Evolutionary conservation across 2,329 filamentous ascomycete species (phyloP), one percentile per base, ranked within the genome.

Genomic region (Neopestalotiopsis sp.): DNA sequence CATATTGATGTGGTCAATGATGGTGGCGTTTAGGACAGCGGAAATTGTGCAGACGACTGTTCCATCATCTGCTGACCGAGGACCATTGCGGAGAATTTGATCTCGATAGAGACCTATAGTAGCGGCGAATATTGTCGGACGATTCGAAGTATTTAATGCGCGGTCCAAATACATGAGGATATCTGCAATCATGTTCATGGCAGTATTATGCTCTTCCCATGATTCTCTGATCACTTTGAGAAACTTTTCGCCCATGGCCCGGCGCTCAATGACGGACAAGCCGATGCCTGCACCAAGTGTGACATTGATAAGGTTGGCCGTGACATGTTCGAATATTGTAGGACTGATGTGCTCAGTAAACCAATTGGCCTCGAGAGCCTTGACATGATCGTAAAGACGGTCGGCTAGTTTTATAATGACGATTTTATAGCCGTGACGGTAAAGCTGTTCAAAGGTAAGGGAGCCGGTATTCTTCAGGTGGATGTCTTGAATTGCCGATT

Each of bases 91-190:
- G 9, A 99, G 85, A 59, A 99, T 92, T 74, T 94, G 87, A 74
- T 98, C 94, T 49, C 95, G 90, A 79, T 97, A 99, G 1, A 98
- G 85, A 2, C 91, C 91, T 85, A 99, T 97, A 2, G 94, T 91
- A 10, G 92, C 89, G 14, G 91, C 89, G 77, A 95, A 98, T 67
- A 98, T 96, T 0, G 92, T 92, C 0, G 94, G 91, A 5, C 89
- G 87, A 70, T 90, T 88, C 71, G 97, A 94, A 45, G 90, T 85
- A 64, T 90, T 92, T 76, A 93, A 94, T 34, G 95, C 91, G 64
- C 94, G 92, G 78, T 99, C 95, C 86, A 99, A 94, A 77, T 98
- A 98, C 94, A 98, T 98, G 65, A 98, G 86, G 40, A 98, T 94
- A 79, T 98, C 96, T 4, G 95, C 94, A 65, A 94, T 91, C 95